Conservation (phyloP, 2,329 filamentous ascomycete species). For the Colletotrichum truncatum region DNA sequence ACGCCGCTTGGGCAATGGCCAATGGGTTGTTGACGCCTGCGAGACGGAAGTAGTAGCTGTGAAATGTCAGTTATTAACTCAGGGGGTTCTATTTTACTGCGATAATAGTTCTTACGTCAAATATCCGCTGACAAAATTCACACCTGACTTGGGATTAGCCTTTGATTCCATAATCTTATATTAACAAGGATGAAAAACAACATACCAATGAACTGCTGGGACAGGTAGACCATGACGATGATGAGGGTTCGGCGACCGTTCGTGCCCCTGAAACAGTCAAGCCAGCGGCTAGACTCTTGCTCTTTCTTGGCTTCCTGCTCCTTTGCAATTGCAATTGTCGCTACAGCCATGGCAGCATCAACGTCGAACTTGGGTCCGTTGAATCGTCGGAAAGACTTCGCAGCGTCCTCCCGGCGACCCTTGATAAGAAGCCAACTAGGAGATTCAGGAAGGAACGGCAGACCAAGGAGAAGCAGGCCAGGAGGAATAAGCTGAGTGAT, state of each 20-base stretch:
- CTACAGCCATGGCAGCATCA: slow-evolving; percentile 33
- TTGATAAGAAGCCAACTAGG: slow-evolving; percentile 34
- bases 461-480: slow-evolving; percentile 32
- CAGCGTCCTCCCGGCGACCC: slow-evolving; percentile 30
- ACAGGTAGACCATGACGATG: slow-evolving; percentile 42
- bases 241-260: slow-evolving; percentile 40
- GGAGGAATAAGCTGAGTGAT: slow-evolving; percentile 41
- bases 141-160: no score
- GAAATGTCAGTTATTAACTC: not conserved
- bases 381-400: slow-evolving; percentile 34
- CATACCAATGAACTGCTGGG: slow-evolving; percentile 42
- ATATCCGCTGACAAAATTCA: slow-evolving; percentile 41
- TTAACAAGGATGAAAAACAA: no score
- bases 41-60: slow-evolving; percentile 37
- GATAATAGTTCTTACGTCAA: slow-evolving; percentile 31
- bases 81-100: not conserved
- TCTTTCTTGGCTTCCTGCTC: slow-evolving; percentile 35
- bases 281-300: slow-evolving; percentile 33
- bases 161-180: no score
- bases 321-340: slow-evolving; percentile 34
- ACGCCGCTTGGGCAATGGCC: slow-evolving; percentile 38
- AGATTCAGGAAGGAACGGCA: slow-evolving; percentile 35
- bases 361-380: slow-evolving; percentile 38
- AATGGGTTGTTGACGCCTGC: slow-evolving; percentile 39
- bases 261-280: slow-evolving; percentile 39